A percentile compares a stretch with the other conserved stretches of the same genome.
Conservation (phyloP, 768 basidiomycete species). For the Omphalotus guepiniiformis region DNA sequence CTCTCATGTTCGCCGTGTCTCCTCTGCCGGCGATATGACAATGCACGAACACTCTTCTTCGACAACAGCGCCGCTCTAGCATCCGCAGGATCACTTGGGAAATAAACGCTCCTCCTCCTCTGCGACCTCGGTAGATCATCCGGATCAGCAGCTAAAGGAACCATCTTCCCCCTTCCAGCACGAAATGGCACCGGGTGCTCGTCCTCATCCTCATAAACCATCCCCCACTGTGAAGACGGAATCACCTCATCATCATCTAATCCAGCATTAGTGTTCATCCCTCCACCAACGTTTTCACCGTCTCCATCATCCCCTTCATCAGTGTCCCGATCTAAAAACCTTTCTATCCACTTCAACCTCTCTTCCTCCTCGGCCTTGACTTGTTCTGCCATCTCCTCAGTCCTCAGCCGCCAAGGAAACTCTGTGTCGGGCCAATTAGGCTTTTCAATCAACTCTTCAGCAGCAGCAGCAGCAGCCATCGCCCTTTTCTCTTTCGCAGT, state of each 20-base stretch:
- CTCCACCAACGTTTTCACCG: constrained; percentile 12
- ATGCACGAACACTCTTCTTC: constrained; percentile 61
- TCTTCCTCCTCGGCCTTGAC: constrained; percentile 55
- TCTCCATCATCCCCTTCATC: constrained; percentile 52
- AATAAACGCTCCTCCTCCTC: constrained; percentile 30
- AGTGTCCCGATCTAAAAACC: constrained; percentile 70
- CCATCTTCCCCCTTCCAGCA: constrained; percentile 57
- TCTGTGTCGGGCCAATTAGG: constrained; percentile 78
- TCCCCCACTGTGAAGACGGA: constrained; percentile 24
- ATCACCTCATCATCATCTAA: constrained; percentile 28
- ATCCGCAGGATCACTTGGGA: constrained; percentile 71
- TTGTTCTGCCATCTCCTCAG: constrained; percentile 48
- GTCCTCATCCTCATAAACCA: constrained; percentile 25
- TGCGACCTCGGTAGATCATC: constrained; percentile 15
- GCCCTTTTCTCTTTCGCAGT: constrained; percentile 31
- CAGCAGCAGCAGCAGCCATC: constrained; percentile 15
- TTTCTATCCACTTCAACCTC: constrained; percentile 60
- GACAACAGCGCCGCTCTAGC: constrained; percentile 70
- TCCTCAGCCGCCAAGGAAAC: constrained; percentile 73
- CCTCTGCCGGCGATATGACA: constrained; percentile 43
- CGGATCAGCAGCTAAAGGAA: constrained; percentile 45
- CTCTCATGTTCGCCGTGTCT: constrained; percentile 34
- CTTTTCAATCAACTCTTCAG: constrained; percentile 35
- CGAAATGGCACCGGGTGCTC: constrained; percentile 27
- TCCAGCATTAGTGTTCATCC: constrained; percentile 1